These are phyloP conservation scores for Peronosclerospora sorghi DNA, from an alignment of 352 stramenopile genomes.

Conservation along the genomic window DNA sequence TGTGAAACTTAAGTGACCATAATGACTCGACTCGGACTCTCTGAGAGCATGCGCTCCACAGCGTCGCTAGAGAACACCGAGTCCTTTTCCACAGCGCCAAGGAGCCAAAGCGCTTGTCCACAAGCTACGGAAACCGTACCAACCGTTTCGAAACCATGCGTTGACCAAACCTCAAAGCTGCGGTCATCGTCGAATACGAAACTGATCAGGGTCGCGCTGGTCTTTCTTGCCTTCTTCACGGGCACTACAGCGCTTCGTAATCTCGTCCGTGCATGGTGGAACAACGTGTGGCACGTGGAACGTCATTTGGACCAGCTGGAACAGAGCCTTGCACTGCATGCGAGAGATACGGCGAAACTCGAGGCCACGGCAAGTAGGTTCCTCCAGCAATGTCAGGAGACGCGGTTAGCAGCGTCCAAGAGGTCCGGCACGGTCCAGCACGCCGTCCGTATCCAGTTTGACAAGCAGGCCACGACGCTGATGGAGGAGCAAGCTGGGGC, in stretches of 20 bases:
- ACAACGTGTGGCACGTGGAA: not conserved
- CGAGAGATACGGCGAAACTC: conserved; percentile 8
- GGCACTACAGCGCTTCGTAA: not conserved
- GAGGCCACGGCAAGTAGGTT: conserved; percentile 12
- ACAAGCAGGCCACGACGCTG: conserved; percentile 7
- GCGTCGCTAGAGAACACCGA: conserved; percentile 13
- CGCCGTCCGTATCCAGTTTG: conserved; percentile 6
- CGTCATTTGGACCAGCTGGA: conserved; percentile 22
- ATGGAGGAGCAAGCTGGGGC: conserved; percentile 13
- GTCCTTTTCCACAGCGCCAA: conserved; percentile 3
- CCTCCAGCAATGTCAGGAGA: conserved; percentile 16
- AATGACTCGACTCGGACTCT: conserved; percentile 25
- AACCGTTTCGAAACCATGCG: conserved; percentile 1
- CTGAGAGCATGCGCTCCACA: conserved; percentile 30
- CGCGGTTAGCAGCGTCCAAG: conserved; percentile 11
- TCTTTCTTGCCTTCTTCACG: conserved; percentile 4
- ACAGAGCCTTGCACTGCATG: conserved; percentile 11
- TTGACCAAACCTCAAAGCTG: conserved; percentile 1
- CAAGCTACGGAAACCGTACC: not conserved
- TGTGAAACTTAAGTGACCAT: too few species aligned
- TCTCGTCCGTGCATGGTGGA: not conserved
- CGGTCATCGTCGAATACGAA: conserved; percentile 4
- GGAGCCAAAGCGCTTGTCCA: not conserved
- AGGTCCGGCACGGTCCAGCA: conserved; percentile 15
- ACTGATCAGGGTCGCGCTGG: conserved; percentile 8